Evolutionary conservation across 108 stramenopile genomes (phyloP), one percentile per base, ranked within the genome.

Genomic region (Nannochloropsis gaditana): DNA sequence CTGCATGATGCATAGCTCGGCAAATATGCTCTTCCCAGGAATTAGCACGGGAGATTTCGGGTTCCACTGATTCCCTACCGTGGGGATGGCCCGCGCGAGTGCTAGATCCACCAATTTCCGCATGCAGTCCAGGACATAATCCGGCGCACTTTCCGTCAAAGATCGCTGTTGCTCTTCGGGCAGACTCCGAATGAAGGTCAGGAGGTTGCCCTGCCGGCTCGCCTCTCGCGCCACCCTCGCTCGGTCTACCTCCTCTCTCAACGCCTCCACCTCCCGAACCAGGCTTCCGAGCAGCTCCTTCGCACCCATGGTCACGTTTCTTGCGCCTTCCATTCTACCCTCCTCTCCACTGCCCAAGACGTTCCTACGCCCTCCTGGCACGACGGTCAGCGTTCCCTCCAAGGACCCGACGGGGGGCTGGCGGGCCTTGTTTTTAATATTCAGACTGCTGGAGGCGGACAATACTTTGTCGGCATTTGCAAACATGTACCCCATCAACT

Each of bases 11-110:
- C 59, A 73, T n/a, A 73, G 59, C n/a, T 73, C 59, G 5, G 59
- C 59, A 73, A 73, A 73, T n/a, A 73, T 73, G 59, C 59, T 73
- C 2, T 73, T 73, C 15, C 59, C n/a, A 8, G 59, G 59, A n/a
- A 73, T 73, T 0, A 73, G 59, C 4, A 73, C 59, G n/a, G 59
- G 59, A 3, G 59, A n/a, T 15, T 15, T n/a, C 2, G 59, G 59
- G 59, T n/a, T 73, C 59, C 59, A 73, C 59, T 73, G 59, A 73
- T 73, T 73, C n/a, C 59, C 59, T 15, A 73, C 59, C 59, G 59
- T 73, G 4, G 59, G 59, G n/a, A 73, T 73, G 3, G 59, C 59
- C 19, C 59, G 59, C 15, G 59, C 59, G 3, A 73, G 59, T 15
- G 59, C 59, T n/a, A 73, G 6, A 73, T 73, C 59, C 19, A 73